Base-by-base conservation (phyloP, 2,329 filamentous ascomycete species). In the Trichophyton mentagrophytes region DNA sequence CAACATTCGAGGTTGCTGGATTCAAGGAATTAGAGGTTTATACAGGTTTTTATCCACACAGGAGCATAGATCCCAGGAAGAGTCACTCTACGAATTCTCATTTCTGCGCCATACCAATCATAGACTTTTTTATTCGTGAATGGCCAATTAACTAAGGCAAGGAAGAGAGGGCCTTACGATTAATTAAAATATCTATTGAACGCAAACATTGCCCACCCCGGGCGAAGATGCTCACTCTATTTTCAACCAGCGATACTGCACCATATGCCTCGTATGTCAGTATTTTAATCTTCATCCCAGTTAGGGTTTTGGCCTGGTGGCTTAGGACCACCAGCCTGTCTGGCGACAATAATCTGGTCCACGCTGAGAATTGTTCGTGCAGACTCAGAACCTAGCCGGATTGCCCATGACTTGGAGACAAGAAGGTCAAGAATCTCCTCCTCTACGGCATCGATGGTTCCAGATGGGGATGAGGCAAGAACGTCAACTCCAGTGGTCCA, bases 331-430 rank as follows among this genome's bases (percentile, higher is more conserved):
- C 93, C 93, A 56, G 95, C 93, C 78, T 97, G 93, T 77, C 92
- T 85, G 65, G 95, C 91, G 61, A 99, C 93, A 72, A 99, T 99
- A 71, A 99, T 99, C 78, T 99, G 95, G 76, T 99, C 93, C 44
- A 99, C 93, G 56, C 90, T 95, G 65, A 99, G 79, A 33, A 99
- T 88, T 56, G 93, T 99, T 69, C 93, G 84, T 59, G 90, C 92
- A 46, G 93, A 87, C 77, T 99, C 93, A 25, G 92, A 96, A 42
- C 93, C 95, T 65, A 99, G 81, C 78, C 93, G 93, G 75, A 99
- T 96, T 55, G 93, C 93, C 92, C 91, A 97, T 71, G 85, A 86
- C 82, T 99, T 99, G 66, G 88, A 85, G 63, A 91, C 85, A 77
- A 97, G 82, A 49, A 99, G 81, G 72, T 99, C 95, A 60, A 99